These are phyloP conservation scores for Ajuga reptans DNA, from an alignment of 305 asterid species.

Conservation along the genomic window DNA sequence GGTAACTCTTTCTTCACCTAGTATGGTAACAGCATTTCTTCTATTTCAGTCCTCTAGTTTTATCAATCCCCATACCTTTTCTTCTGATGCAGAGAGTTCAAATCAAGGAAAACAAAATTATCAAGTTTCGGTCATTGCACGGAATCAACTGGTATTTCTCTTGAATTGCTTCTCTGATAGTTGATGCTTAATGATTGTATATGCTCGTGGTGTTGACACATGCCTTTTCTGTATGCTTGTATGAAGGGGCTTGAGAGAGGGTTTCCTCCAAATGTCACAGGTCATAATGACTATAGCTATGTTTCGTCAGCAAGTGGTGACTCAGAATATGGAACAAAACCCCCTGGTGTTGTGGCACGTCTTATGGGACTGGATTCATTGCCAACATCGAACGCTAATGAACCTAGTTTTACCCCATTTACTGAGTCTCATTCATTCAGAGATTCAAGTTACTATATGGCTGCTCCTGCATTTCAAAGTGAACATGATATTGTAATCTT, in stretches of 20 bases:
- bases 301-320: slow-evolving; percentile 59
- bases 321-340: slow-evolving; percentile 47
- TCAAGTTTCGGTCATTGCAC: slow-evolving; percentile 38
- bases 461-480: slow-evolving; percentile 35
- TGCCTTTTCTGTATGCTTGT: slow-evolving; percentile 5
- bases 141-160: slow-evolving; percentile 51
- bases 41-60: neutral
- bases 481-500: slow-evolving; percentile 74
- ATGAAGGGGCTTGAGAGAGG: slow-evolving; percentile 55
- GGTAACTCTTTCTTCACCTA: slow-evolving; percentile 39
- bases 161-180: slow-evolving; percentile 15
- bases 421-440: slow-evolving; percentile 53
- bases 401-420: slow-evolving; percentile 37
- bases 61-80: neutral
- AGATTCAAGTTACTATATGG: slow-evolving; percentile 45
- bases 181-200: neutral
- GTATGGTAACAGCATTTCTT: neutral
- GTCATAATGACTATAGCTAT: slow-evolving; percentile 37
- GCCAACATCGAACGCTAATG: slow-evolving; percentile 57
- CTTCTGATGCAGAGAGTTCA: slow-evolving; percentile 47
- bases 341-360: slow-evolving; percentile 98
- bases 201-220: slow-evolving; percentile 13
- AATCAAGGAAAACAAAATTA: slow-evolving; percentile 52
- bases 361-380: slow-evolving; percentile 96
- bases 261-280: slow-evolving; percentile 33